Evolutionary conservation across 1,284 basidiomycete species (phyloP), one percentile per base, ranked within the genome.

Genomic region (Malassezia japonica): DNA sequence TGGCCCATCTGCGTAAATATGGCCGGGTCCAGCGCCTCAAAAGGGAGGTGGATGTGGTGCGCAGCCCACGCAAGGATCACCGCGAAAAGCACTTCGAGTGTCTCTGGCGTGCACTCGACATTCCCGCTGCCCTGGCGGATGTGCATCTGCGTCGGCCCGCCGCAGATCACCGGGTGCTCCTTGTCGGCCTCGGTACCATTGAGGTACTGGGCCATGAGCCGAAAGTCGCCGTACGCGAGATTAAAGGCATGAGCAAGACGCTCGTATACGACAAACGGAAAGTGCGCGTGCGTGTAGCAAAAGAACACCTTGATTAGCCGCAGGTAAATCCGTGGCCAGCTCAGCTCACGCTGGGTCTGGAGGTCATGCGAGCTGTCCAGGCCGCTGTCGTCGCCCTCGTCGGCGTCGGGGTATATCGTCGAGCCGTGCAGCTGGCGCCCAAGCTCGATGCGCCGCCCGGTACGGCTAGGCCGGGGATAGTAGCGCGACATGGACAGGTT

Each of bases 401-500:
- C 36, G 2, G 36, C 24, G 3, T 46, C 43, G 20, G 46, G 15
- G 24, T 54, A 50, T 13, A 41, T 38, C 3, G 59, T 49, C 13
- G 57, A 56, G 34, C 67, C 68, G 39, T 71, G 68, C 15, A 71
- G 50, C 48, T 57, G 47, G n/a, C 64, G 59, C 1, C 67, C 67
- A 35, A 70, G 61, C 50, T 71, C 68, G 44, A 71, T 71, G 10
- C 68, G 57, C 48, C 65, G 69, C 5, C 68, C 68, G 1, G 66
- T 66, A 6, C 68, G 59, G 36, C 64, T 62, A 4, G 68, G 68
- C 20, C 68, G 58, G 0, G 66, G 65, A 34, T 62, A 64, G 16
- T 61, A 48, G 12, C 63, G 60, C 3, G 64, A 62, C 15, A 65
- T 60, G 5, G 66, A 57, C 1, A 58, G 54, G 43, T 59, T 48